Percentiles rank a stretch among this genome's conserved stretches.
Conservation (phyloP, 1,284 basidiomycete genomes). For the Tilletia walkeri region DNA sequence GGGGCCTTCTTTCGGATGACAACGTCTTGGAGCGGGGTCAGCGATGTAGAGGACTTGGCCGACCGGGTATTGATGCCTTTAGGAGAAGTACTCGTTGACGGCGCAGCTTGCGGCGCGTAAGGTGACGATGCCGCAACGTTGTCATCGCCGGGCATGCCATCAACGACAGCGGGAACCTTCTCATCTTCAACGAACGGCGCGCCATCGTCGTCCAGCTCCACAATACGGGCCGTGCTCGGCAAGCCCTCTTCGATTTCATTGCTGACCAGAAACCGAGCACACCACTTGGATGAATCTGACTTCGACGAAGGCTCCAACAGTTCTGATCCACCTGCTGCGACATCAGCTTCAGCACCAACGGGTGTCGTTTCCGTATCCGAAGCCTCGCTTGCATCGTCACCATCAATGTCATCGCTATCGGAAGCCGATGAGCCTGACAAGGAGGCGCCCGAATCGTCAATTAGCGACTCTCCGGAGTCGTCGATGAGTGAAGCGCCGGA, state of each 20-base stretch:
- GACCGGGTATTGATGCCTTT: too few relatives aligned
- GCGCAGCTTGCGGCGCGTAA: too few relatives aligned
- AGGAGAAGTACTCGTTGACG: too few relatives aligned
- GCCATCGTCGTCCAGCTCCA: too few relatives aligned
- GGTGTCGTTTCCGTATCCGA: background rate
- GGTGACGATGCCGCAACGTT: too few relatives aligned
- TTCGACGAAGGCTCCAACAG: background rate
- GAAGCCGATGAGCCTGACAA: too few relatives aligned
- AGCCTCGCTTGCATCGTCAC: too few relatives aligned
- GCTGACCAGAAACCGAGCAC: slow-evolving; percentile 1
- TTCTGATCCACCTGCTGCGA: background rate
- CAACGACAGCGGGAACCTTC: too few relatives aligned
- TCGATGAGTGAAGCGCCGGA: slow-evolving; percentile 1
- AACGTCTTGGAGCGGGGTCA: background rate
- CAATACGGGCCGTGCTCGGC: background rate
- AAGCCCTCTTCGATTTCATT: background rate
- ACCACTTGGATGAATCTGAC: background rate
- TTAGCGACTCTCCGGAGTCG: background rate
- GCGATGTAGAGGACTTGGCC: background rate
- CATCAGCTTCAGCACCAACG: background rate
- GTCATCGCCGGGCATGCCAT: too few relatives aligned
- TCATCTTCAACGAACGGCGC: too few relatives aligned
- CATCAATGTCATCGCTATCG: too few relatives aligned
- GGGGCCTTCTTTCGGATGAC: background rate
- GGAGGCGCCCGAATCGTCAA: background rate